phyloP scores from a whole-genome alignment of 441 rosid genomes.

The Populus hybrid region DNA sequence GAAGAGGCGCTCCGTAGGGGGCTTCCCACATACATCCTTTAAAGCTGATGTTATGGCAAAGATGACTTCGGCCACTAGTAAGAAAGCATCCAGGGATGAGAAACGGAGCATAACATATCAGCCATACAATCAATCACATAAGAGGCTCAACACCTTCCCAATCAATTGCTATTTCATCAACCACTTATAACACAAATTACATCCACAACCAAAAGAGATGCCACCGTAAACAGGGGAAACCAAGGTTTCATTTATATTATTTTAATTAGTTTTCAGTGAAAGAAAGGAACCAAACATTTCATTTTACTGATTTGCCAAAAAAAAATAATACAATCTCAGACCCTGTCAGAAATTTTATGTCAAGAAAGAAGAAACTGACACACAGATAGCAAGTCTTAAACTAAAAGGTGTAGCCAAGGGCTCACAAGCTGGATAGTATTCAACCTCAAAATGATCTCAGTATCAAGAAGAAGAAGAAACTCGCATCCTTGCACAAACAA shows the following conservation, averaged over 20 bases:
- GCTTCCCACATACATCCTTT: conserved; percentile 89
- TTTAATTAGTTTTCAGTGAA: background rate
- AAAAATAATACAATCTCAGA: background rate
- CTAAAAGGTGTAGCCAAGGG: background rate
- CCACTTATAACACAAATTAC: background rate
- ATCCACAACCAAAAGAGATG: background rate
- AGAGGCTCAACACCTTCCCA: background rate
- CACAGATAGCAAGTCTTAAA: background rate
- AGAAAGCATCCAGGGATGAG: conserved; percentile 11
- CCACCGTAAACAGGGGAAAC: background rate
- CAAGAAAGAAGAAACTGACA: background rate
- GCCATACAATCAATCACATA: background rate
- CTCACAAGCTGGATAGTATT: background rate
- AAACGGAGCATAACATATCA: background rate
- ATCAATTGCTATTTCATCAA: background rate
- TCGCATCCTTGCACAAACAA: conserved; percentile 1
- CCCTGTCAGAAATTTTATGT: background rate
- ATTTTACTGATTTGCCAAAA: background rate
- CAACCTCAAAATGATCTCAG: background rate
- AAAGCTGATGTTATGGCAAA: conserved; percentile 78
- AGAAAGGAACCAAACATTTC: background rate
- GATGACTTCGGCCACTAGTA: conserved; percentile 81
- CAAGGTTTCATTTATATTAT: background rate
- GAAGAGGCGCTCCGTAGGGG: conserved; percentile 87
- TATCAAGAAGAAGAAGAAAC: background rate